A percentile compares a stretch with the other conserved stretches of the same genome.
Conservation (phyloP, 352 stramenopile species). For the Phytophthora chlamydospora region DNA sequence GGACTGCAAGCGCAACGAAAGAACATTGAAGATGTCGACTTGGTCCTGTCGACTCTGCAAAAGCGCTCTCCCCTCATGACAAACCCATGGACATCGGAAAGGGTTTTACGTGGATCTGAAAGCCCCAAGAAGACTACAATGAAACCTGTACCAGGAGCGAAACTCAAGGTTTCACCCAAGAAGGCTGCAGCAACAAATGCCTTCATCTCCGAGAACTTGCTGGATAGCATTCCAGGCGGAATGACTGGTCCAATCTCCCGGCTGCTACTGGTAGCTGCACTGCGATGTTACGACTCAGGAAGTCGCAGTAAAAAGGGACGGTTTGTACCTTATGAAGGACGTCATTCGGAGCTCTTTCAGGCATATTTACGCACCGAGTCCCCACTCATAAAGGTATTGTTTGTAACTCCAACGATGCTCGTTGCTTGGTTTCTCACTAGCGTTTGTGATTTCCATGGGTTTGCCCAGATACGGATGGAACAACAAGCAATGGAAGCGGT, state of each 20-base stretch:
- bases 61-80: slow-evolving; percentile 58
- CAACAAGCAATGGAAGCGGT: slow-evolving; percentile 53
- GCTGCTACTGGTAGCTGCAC: slow-evolving; percentile 50
- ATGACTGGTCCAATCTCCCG: slow-evolving; percentile 53
- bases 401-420: neutral
- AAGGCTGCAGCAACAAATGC: neutral
- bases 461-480: slow-evolving; percentile 53
- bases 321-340: slow-evolving; percentile 46
- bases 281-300: slow-evolving; percentile 56
- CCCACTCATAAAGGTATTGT: slow-evolving; percentile 50
- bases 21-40: slow-evolving; percentile 38
- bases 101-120: slow-evolving; percentile 30
- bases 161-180: slow-evolving; percentile 1
- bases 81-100: slow-evolving; percentile 58
- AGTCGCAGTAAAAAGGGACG: slow-evolving; percentile 32
- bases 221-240: slow-evolving; percentile 59
- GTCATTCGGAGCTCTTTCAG: slow-evolving; percentile 43
- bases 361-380: slow-evolving; percentile 45
- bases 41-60: slow-evolving; percentile 50
- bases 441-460: too few relatives aligned
- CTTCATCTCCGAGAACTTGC: slow-evolving; percentile 53
- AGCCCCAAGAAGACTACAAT: neutral
- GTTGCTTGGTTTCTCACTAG: neutral
- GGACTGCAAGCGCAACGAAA: slow-evolving; percentile 58
- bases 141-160: neutral